Percentiles rank a stretch among this genome's conserved stretches.
These are phyloP conservation scores for Leccinum fallax DNA, from an alignment of 1,284 basidiomycete species.

Conservation along the genomic window DNA sequence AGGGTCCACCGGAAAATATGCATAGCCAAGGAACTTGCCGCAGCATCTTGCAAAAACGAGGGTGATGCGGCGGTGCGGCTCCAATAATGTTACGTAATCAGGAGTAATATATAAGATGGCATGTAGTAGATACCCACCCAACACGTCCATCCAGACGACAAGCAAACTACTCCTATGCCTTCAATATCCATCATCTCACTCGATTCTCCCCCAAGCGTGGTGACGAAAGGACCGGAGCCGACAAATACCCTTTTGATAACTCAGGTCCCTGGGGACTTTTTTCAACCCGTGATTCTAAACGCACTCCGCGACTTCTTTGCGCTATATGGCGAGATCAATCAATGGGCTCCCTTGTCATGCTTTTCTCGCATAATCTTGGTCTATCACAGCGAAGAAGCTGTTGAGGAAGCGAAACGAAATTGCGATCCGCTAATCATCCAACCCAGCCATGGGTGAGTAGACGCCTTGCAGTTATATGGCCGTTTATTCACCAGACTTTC, in stretches of 20 bases:
- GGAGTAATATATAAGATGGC: constrained; percentile 18
- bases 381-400: constrained; percentile 64
- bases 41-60: constrained; percentile 5
- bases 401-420: constrained; percentile 63
- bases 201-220: constrained; percentile 16
- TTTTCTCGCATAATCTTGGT: constrained; percentile 84
- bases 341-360: constrained; percentile 85
- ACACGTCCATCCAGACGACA: constrained; percentile 1
- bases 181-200: constrained; percentile 32
- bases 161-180: constrained; percentile 24
- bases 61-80: constrained; percentile 5
- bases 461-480: constrained; percentile 2
- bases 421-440: constrained; percentile 65
- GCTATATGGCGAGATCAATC: constrained; percentile 73
- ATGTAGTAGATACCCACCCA: too few species aligned
- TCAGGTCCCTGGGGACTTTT: constrained; percentile 63
- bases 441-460: constrained; percentile 50
- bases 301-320: constrained; percentile 71
- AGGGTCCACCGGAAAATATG: constrained; percentile 18
- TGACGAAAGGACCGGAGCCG: constrained; percentile 26
- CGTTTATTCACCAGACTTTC: constrained; percentile 11
- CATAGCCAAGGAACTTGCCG: constrained; percentile 22
- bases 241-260: constrained; percentile 77
- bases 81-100: constrained; percentile 25
- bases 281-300: constrained; percentile 69